These are phyloP conservation scores for Cardamine chenopodiifolia DNA, from an alignment of 345 rosid genomes.

Conservation along the genomic window DNA sequence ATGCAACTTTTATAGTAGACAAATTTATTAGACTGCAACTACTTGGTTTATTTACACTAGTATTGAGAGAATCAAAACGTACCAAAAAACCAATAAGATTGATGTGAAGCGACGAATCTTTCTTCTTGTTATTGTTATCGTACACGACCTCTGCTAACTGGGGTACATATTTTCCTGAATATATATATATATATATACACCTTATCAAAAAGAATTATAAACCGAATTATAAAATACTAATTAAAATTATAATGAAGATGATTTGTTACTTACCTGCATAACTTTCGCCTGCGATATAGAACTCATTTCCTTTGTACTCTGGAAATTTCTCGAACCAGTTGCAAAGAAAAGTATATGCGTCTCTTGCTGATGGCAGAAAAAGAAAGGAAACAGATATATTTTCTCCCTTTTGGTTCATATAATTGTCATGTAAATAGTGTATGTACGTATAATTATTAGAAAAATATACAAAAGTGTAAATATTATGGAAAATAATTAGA, in stretches of 20 bases:
- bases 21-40: too few relatives aligned
- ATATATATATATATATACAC: too few relatives aligned
- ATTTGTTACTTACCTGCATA: conserved; percentile 60
- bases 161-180: conserved; percentile 84
- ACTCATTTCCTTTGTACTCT: conserved; percentile 47
- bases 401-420: too few relatives aligned
- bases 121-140: conserved; percentile 62
- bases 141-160: conserved; percentile 57
- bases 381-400: too few relatives aligned
- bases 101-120: conserved; percentile 53
- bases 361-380: conserved; percentile 54
- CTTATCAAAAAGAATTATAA: too few relatives aligned
- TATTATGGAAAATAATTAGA: too few relatives aligned
- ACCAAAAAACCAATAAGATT: conserved; percentile 84
- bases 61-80: conserved; percentile 20
- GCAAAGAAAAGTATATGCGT: conserved; percentile 69
- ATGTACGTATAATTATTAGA: too few relatives aligned
- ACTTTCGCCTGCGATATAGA: conserved; percentile 95
- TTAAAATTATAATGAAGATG: not conserved
- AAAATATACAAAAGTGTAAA: too few relatives aligned
- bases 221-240: not conserved
- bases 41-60: not conserved
- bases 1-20: too few relatives aligned
- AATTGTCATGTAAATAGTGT: too few relatives aligned
- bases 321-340: conserved; percentile 81